Evolutionary conservation across 1,284 basidiomycete species (phyloP), one percentile per base, ranked within the genome.

Genomic region (Ganoderma multipileum): DNA sequence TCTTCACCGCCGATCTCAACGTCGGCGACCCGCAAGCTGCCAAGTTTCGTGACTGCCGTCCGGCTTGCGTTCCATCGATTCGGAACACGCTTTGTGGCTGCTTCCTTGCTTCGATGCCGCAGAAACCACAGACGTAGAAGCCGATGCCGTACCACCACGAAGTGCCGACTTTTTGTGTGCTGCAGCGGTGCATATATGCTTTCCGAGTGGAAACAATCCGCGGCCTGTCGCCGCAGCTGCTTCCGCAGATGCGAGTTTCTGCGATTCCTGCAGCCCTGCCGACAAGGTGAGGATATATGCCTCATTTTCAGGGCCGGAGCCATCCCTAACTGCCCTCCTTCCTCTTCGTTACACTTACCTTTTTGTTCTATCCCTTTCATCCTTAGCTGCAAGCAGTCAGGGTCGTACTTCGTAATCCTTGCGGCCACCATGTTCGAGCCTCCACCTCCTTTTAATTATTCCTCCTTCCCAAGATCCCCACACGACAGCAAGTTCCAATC

Each of bases 81-180:
- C 55, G 33, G 30, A 58, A 38, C 28, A 55, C 54, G 6, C 28
- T 14, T 50, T 50, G 41, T 42, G 28, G 54, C 16, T 16, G 30
- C 26, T 33, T 55, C 30, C 33, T 38, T 12, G 55, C 55, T 36
- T 60, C 38, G 58, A 60, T 60, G 38, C 38, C 58, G 58, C 38
- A 60, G 58, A 39, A 60, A 39, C 39, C 3, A 38, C 58, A 60
- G 58, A 41, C 14, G 3, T 41, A 41, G 58, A 60, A 60, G 58
- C 38, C 7, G 2, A 39, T 39, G 16, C 20, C 33, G 28, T 58
- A 20, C 33, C 57, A 38, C 57, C 8, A 3, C 57, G 57, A 11
- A 11, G 36, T 33, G 54, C 1, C 30, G 30, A 55, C 30, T 16
- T 7, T n/a, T 28, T 60, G 14, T 39, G 23, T 60, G 58, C 58